Evolutionary conservation across 2,329 filamentous ascomycete species (phyloP).

Genomic region (Microdochium paspali): DNA sequence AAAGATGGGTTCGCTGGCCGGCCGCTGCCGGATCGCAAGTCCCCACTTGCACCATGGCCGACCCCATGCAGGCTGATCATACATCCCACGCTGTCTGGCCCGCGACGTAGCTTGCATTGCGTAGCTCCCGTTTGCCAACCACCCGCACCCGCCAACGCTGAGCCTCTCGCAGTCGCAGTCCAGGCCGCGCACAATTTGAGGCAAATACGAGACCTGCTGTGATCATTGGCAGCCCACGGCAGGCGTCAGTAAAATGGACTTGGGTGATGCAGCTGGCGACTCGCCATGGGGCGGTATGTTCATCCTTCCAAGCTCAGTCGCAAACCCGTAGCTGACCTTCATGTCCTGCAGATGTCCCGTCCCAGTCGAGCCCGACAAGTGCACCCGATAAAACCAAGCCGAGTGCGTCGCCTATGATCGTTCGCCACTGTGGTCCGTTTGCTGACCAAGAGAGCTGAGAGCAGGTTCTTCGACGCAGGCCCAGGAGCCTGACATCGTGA

Average conservation of each 20-base stretch:
- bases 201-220: no score
- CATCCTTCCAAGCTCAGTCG: background rate
- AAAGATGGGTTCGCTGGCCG: background rate
- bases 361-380: slow-evolving; percentile 21
- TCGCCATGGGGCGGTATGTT: slow-evolving; percentile 34
- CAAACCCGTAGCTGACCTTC: slow-evolving; percentile 1
- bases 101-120: background rate
- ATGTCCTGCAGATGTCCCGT: slow-evolving; percentile 26
- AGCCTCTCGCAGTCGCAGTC: no score
- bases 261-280: slow-evolving; percentile 28
- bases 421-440: background rate
- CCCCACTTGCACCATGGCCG: background rate
- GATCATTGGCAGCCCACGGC: no score
- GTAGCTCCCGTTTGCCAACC: background rate
- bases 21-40: background rate
- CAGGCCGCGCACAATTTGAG: no score
- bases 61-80: no score
- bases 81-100: no score
- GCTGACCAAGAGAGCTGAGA: background rate
- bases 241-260: slow-evolving; percentile 24
- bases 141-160: background rate
- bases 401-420: background rate
- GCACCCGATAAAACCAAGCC: slow-evolving; percentile 6
- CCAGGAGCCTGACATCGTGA: slow-evolving; percentile 17
- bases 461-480: slow-evolving; percentile 3